Percentiles rank a stretch among this genome's conserved stretches.
Evolutionary conservation across 345 rosid genomes (phyloP).

Genomic region (Isatis tinctoria): DNA sequence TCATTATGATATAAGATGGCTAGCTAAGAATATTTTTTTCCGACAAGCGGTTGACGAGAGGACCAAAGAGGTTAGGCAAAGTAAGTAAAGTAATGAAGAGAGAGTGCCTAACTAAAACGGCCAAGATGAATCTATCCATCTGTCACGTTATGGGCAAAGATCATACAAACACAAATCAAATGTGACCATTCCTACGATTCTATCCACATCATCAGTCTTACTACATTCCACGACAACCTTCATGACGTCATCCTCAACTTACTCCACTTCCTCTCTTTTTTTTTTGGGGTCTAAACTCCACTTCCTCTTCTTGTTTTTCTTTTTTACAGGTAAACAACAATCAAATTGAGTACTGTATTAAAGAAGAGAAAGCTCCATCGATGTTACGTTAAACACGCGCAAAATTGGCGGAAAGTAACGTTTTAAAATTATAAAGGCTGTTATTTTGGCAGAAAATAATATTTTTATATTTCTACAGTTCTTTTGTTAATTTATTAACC

Average conservation of each 20-base stretch:
- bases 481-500: neutral
- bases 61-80: slow-evolving; percentile 15
- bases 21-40: neutral
- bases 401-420: neutral
- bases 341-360: neutral
- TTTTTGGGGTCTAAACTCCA: too few relatives aligned
- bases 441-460: neutral
- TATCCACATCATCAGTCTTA: slow-evolving; percentile 16
- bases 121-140: neutral
- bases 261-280: neutral
- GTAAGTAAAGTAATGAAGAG: neutral
- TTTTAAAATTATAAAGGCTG: neutral
- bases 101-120: neutral
- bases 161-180: slow-evolving; percentile 10
- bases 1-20: neutral
- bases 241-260: neutral
- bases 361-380: neutral
- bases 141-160: slow-evolving; percentile 14
- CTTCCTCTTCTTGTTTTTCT: neutral
- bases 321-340: neutral
- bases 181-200: slow-evolving; percentile 18
- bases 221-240: neutral
- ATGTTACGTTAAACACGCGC: neutral
- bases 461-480: neutral
- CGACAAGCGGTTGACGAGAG: neutral